Percentiles rank a stretch among this genome's conserved stretches.
Conservation (phyloP, 176 grass and related monocot genomes). For the Oryza nivara region DNA sequence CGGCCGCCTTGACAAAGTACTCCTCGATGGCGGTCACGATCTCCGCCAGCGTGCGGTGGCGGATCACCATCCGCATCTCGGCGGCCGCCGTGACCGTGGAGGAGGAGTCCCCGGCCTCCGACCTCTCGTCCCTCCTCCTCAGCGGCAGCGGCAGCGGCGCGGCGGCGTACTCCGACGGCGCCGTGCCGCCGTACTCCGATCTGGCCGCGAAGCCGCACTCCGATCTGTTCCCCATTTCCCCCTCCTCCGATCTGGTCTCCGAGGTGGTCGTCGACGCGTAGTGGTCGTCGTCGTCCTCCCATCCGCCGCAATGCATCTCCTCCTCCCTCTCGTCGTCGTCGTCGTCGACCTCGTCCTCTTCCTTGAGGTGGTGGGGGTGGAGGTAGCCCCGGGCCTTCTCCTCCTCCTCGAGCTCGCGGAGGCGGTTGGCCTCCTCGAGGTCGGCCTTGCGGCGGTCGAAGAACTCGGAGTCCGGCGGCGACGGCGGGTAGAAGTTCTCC, state of each 20-base stretch:
- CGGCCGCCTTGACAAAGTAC: constrained; percentile 82
- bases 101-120: constrained; percentile 51
- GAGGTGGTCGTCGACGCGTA: constrained; percentile 66
- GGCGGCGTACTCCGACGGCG: constrained; percentile 37
- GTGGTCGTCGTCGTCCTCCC: constrained; percentile 69
- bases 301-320: constrained; percentile 55
- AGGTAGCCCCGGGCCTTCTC: constrained; percentile 45
- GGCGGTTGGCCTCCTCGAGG: constrained; percentile 66
- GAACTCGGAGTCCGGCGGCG: constrained; percentile 92
- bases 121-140: constrained; percentile 57
- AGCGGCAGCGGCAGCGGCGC: constrained; percentile 46
- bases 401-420: constrained; percentile 63
- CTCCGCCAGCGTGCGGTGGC: constrained; percentile 78
- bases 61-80: constrained; percentile 74
- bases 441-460: constrained; percentile 82
- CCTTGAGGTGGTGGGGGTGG: constrained; percentile 51
- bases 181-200: constrained; percentile 71
- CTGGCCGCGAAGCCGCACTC: constrained; percentile 66
- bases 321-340: constrained; percentile 41
- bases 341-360: constrained; percentile 55
- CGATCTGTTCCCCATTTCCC: constrained; percentile 66
- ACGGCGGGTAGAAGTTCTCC: constrained; percentile 94
- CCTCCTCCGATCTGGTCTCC: constrained; percentile 65
- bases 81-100: constrained; percentile 45
- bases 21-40: constrained; percentile 89